Evolutionary conservation across 2,329 filamentous ascomycete genomes (phyloP).

Genomic region (Shiraia sp.): DNA sequence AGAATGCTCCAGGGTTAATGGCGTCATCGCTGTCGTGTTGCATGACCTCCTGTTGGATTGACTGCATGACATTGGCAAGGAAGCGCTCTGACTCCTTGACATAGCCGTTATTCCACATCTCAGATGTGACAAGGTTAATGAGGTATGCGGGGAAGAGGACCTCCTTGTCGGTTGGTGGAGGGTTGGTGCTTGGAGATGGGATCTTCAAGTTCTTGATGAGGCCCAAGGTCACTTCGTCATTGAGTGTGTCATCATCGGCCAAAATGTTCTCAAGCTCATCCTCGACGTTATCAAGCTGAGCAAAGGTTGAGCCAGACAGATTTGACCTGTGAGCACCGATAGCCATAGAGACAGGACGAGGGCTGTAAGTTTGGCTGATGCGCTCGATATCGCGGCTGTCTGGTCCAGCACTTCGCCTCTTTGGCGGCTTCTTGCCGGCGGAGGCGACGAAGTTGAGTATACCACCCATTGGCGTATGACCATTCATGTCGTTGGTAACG

Average conservation of each 20-base stretch:
- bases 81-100: constrained; percentile 99
- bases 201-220: constrained; percentile 97
- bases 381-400: constrained; percentile 81
- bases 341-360: constrained; percentile 94
- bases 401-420: constrained; percentile 86
- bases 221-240: constrained; percentile 95
- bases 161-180: constrained; percentile 95
- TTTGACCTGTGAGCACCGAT: constrained; percentile 70
- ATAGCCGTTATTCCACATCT: constrained; percentile 99
- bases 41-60: constrained; percentile 99
- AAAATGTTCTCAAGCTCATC: constrained; percentile 91
- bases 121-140: constrained; percentile 97
- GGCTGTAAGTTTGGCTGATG: constrained; percentile 91
- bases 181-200: constrained; percentile 81
- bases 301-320: constrained; percentile 75
- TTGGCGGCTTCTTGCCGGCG: constrained; percentile 96
- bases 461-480: constrained; percentile 56
- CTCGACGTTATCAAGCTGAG: constrained; percentile 87
- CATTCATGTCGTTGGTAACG: constrained; percentile 70
- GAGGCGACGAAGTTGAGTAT: constrained; percentile 96
- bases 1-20: constrained; percentile 96
- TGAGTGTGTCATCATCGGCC: constrained; percentile 92
- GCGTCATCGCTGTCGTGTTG: constrained; percentile 96
- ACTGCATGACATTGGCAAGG: constrained; percentile 99
- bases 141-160: constrained; percentile 98